Conservation (phyloP, 2,329 filamentous ascomycete genomes). For the Corynespora cassiicola region DNA sequence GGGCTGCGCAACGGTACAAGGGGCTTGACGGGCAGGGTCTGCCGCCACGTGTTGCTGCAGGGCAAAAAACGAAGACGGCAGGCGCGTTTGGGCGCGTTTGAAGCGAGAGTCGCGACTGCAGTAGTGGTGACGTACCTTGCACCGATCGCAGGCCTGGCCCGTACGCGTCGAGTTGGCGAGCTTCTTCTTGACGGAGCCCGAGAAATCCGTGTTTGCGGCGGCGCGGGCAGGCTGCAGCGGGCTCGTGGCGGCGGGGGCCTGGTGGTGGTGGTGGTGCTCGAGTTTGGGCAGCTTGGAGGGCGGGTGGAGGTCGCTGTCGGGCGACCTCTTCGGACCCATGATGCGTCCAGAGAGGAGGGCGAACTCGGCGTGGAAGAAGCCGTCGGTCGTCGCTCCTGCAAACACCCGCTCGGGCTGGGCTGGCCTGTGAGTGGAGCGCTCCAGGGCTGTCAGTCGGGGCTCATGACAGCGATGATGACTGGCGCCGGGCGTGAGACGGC, state of each 20-base stretch:
- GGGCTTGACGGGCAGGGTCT: too few relatives aligned
- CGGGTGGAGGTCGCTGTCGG: constrained; percentile 25
- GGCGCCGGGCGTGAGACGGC: constrained; percentile 1
- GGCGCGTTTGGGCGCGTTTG: too few relatives aligned
- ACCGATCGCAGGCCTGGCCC: constrained; percentile 86
- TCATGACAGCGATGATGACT: constrained; percentile 10
- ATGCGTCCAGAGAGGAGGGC: constrained; percentile 11
- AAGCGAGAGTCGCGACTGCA: background rate
- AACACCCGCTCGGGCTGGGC: constrained; percentile 20
- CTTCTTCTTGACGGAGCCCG: constrained; percentile 56
- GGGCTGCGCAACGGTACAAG: too few relatives aligned
- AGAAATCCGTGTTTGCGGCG: constrained; percentile 38
- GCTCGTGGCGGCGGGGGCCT: constrained; percentile 17
- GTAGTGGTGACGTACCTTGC: constrained; percentile 68
- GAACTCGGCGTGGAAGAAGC: constrained; percentile 26
- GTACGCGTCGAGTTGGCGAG: constrained; percentile 66
- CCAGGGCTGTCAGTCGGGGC: constrained; percentile 8
- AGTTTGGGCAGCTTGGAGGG: constrained; percentile 42
- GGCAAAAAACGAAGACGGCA: too few relatives aligned
- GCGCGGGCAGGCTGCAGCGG: constrained; percentile 20
- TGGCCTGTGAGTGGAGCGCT: constrained; percentile 6
- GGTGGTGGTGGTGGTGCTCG: too few relatives aligned
- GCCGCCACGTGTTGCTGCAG: too few relatives aligned
- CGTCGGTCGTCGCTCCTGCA: constrained; percentile 19
- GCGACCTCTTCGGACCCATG: constrained; percentile 35